Base-by-base conservation (phyloP, 2,329 filamentous ascomycete species). In the Dothistroma pini region DNA sequence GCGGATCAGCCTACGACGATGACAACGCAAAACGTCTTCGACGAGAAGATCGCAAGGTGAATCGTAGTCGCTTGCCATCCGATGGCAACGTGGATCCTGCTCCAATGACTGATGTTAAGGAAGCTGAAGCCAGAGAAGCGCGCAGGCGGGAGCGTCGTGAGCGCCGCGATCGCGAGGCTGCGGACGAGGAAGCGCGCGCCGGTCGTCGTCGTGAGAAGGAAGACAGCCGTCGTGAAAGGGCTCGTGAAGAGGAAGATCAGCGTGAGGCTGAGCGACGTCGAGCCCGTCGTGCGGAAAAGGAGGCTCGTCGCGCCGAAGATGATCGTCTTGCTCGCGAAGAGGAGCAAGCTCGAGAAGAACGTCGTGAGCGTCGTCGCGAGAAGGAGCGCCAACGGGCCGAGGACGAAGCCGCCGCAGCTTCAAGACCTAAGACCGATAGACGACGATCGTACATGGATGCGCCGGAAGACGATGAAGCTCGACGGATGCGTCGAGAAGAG, bases 401-500 rank as follows among this genome's bases (percentile, higher is more conserved):
- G 52, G 66, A 68, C 19, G 68, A 68, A 2, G 61, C 61, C 8
- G 54, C 68, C 4, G 58, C 64, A 14, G 56, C 61, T 19, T 56
- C 62, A 22, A 67, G 70, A 47, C 69, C 70, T 2, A 68, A 62
- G 58, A 62, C 66, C 29, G 71, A 73, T 44, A 70, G 71, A 16
- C 61, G 71, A 35, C 66, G 70, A 6, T 66, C 66, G 2, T 64
- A 68, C 66, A 70, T 59, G 61, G 72, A 58, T 60, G 66, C 52
- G 63, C 69, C 29, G 38, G 70, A 70, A 22, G 73, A 75, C 50
- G 74, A 75, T 38, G 72, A 72, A 66, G 68, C 70, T 25, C 71
- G 74, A 41, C 67, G 72, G 10, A 68, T 74, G 47, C 75, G 78
- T 52, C 77, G 76, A 59, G 78, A 80, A 63, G 78, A 80, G 54